Percentiles rank a stretch among this genome's conserved stretches.
Conservation (phyloP, 2,329 filamentous ascomycete species). For the Chaetomium sp. region DNA sequence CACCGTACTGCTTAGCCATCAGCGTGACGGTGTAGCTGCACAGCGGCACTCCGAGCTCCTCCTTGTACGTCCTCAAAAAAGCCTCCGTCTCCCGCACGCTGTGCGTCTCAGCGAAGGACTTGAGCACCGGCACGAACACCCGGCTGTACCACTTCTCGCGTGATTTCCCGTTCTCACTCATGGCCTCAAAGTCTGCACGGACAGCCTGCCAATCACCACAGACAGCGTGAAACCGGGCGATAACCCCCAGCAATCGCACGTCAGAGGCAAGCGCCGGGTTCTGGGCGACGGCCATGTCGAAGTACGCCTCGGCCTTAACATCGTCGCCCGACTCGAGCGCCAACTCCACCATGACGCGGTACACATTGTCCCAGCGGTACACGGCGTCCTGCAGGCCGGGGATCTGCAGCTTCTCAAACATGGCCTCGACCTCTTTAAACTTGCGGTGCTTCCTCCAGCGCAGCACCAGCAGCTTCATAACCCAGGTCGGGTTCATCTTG, state of each 20-base stretch:
- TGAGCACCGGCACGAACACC: slow-evolving; percentile 34
- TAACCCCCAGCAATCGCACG: slow-evolving; percentile 31
- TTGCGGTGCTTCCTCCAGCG: slow-evolving; percentile 30
- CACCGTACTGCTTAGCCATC: slow-evolving; percentile 38
- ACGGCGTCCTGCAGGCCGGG: slow-evolving; percentile 23
- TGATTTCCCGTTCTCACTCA: slow-evolving; percentile 20
- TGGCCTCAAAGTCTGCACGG: slow-evolving; percentile 27
- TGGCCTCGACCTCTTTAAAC: slow-evolving; percentile 21
- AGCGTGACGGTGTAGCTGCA: slow-evolving; percentile 34
- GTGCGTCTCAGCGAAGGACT: slow-evolving; percentile 35
- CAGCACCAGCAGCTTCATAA: slow-evolving; percentile 31
- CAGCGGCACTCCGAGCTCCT: slow-evolving; percentile 31
- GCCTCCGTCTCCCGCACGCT: slow-evolving; percentile 34
- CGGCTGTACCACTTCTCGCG: slow-evolving; percentile 23
- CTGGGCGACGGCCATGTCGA: slow-evolving; percentile 23
- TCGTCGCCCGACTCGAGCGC: slow-evolving; percentile 31
- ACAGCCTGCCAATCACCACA: slow-evolving; percentile 38
- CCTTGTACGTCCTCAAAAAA: slow-evolving; percentile 34
- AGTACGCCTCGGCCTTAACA: slow-evolving; percentile 28
- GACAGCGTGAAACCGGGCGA: slow-evolving; percentile 33
- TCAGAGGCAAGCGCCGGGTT: slow-evolving; percentile 27
- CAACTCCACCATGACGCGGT: slow-evolving; percentile 37
- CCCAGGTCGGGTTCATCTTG: slow-evolving; percentile 31
- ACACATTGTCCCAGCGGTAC: slow-evolving; percentile 28
- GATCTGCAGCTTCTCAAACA: slow-evolving; percentile 25